Evolutionary conservation across 805 yeast species (phyloP).

Genomic region (Metschnikowia reukaufii): DNA sequence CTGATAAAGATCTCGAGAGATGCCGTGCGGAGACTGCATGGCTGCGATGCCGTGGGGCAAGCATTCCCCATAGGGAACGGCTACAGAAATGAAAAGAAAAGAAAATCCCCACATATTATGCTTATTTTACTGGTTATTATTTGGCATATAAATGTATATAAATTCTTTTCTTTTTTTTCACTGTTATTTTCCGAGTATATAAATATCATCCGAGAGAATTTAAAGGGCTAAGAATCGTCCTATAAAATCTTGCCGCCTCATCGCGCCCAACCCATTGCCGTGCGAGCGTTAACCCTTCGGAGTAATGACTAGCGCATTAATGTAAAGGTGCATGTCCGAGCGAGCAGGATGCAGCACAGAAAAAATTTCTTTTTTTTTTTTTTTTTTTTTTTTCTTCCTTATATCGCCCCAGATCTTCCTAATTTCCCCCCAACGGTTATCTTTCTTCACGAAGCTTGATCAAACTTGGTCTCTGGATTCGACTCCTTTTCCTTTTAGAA

Average conservation of each 20-base stretch:
- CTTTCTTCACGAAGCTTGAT: conserved; percentile 3
- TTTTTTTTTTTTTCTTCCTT: background rate
- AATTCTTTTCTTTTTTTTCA: too few relatives aligned
- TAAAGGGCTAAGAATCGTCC: too few relatives aligned
- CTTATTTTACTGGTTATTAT: too few relatives aligned
- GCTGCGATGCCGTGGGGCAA: too few relatives aligned
- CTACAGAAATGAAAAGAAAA: too few relatives aligned
- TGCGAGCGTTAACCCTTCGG: background rate
- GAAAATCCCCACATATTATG: too few relatives aligned
- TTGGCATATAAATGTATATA: too few relatives aligned
- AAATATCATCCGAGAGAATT: background rate
- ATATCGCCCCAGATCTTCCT: background rate
- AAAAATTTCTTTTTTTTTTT: background rate
- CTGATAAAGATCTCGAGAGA: too few relatives aligned
- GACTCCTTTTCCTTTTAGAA: background rate
- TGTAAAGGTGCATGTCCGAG: background rate
- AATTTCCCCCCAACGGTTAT: background rate
- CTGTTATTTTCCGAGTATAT: background rate
- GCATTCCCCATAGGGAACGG: too few relatives aligned
- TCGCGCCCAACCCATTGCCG: conserved; percentile 1
- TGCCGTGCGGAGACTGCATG: too few relatives aligned
- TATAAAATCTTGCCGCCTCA: background rate
- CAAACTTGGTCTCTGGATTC: background rate
- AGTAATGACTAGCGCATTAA: background rate
- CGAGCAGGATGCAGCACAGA: background rate